Evolutionary conservation across 495 filamentous ascomycete genomes (phyloP).

Genomic region (Xylaria castorea): DNA sequence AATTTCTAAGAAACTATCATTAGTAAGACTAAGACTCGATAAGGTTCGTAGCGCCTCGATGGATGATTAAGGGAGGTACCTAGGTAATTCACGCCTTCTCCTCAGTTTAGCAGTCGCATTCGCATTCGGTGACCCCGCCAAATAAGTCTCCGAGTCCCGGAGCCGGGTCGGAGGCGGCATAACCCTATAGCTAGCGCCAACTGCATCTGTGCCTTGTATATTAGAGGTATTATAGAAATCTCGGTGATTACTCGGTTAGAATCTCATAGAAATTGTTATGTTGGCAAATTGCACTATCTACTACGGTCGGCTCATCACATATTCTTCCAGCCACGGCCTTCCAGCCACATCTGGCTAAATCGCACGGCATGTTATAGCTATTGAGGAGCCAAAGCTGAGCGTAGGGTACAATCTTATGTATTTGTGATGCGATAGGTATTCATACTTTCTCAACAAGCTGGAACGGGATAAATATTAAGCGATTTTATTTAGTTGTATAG

Average conservation of each 20-base stretch:
- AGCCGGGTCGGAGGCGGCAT: not conserved
- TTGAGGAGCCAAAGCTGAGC: not conserved
- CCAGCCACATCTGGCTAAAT: not conserved
- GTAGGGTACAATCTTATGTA: not conserved
- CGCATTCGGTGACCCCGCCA: not conserved
- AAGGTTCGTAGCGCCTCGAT: not conserved
- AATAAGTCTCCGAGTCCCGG: slow-evolving; percentile 17
- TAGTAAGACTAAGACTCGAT: slow-evolving; percentile 15
- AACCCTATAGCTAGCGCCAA: not conserved
- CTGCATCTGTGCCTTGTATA: not conserved
- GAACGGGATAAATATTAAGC: not conserved
- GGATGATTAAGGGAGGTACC: not conserved
- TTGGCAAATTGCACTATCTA: not conserved
- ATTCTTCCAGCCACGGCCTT: not conserved
- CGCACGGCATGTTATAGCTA: not conserved
- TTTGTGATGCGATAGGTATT: not conserved
- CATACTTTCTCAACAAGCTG: not conserved
- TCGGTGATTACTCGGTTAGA: not conserved
- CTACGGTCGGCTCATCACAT: not conserved
- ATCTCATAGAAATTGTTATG: not conserved
- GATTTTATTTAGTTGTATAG: not conserved
- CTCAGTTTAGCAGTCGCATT: not conserved
- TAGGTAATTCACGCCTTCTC: too few species aligned
- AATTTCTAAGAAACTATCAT: not conserved
- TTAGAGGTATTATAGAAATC: not conserved